Evolutionary conservation across 169 alveolate genomes (phyloP), one percentile per base, ranked within the genome.

Genomic region (Besnoitia besnoiti): DNA sequence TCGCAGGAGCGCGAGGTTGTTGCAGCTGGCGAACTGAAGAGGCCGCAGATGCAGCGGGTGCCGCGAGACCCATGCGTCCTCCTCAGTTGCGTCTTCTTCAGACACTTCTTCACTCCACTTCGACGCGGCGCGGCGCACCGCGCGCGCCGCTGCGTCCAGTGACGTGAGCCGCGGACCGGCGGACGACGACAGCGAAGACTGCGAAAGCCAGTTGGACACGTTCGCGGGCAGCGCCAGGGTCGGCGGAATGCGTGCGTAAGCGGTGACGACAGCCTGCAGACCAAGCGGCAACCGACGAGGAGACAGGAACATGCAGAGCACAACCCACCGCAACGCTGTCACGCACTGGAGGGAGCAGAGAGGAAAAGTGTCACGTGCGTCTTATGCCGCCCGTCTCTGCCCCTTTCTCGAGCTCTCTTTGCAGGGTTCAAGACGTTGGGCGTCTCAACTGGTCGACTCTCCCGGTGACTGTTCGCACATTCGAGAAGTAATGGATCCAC

Each of bases 11-110:
- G 47, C 3, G 42, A 77, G 39, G 27, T 37, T 27, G 59, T 51
- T 39, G 55, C 87, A 77, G 55, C 19, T 77, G 33, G 87, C 87
- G 35, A 77, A 77, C 87, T 77, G 87, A 14, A 77, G 55, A 8
- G 87, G 49, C 33, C 0, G 10, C 37, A 37, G 44, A 39, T 77
- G 87, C 16, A 77, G n/a, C 27, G 87, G 87, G 55, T 77, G 87
- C 19, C 87, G 10, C 27, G n/a, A 19, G 30, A 42, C 21, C 85
- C 85, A 75, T 7, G 55, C 85, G 30, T 7, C 49, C 59, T 77
- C 80, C 40, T 10, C 87, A 77, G 19, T 30, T 27, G 49, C 87
- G 49, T 35, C 51, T 39, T 37, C 35, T 3, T 77, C 87, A 30
- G 67, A 51, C 24, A 73, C 44, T 37, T 73, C 47, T n/a, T 7